Conservation (phyloP, 495 filamentous ascomycete species). For the Talaromyces borbonicus region DNA sequence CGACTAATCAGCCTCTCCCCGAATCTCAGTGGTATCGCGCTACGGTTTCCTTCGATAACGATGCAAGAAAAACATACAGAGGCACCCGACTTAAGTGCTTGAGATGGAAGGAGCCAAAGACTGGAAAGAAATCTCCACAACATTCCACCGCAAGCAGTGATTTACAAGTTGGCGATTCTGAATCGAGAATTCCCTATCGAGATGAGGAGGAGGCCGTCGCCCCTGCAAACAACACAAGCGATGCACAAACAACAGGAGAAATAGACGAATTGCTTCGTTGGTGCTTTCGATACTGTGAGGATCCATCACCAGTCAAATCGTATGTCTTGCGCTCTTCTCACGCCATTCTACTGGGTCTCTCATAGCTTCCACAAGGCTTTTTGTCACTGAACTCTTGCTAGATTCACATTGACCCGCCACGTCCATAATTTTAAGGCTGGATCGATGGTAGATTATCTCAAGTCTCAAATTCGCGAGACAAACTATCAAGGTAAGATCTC, state of each 20-base stretch:
- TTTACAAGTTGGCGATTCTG: constrained; percentile 15
- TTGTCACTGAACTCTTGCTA: too few relatives aligned
- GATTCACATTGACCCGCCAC: constrained; percentile 30
- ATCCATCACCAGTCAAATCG: constrained; percentile 33
- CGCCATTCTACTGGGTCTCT: neutral
- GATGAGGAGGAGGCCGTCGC: constrained; percentile 8
- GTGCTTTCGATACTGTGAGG: constrained; percentile 32
- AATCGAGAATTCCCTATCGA: constrained; percentile 8
- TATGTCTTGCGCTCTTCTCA: constrained; percentile 13
- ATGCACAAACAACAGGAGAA: constrained; percentile 5
- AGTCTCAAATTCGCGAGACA: constrained; percentile 29
- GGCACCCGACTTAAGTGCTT: neutral
- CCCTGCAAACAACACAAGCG: constrained; percentile 6
- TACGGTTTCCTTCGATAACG: constrained; percentile 12
- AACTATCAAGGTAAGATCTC: constrained; percentile 31
- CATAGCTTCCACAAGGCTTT: too few relatives aligned
- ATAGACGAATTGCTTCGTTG: constrained; percentile 21
- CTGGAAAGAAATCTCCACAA: neutral
- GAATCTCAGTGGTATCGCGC: constrained; percentile 11
- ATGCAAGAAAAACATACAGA: constrained; percentile 1
- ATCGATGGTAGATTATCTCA: constrained; percentile 21
- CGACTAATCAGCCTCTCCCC: neutral
- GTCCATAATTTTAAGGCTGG: constrained; percentile 25
- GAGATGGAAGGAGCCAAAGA: neutral
- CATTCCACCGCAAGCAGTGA: constrained; percentile 4